phyloP scores from a whole-genome alignment of 2,329 filamentous ascomycete species.

The Hypomyces rosellus region DNA sequence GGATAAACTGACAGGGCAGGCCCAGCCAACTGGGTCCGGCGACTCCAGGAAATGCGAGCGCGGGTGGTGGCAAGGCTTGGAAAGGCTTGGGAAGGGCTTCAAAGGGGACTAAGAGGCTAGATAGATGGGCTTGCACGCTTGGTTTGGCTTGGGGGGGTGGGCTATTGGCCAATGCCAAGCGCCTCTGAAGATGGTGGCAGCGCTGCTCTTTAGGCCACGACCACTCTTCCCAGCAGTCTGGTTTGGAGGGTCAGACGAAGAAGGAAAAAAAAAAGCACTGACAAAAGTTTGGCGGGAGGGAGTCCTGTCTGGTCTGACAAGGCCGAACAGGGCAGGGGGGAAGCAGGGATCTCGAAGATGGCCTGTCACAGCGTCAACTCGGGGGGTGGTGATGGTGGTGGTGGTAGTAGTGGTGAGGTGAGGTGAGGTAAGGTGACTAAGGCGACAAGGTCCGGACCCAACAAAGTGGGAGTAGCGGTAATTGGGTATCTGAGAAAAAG shows the following conservation, averaged over 20 bases:
- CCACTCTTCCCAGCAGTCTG: slow-evolving; percentile 7
- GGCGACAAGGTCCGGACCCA: neutral
- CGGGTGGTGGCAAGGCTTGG: neutral
- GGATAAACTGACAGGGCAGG: neutral
- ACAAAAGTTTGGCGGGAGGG: slow-evolving; percentile 1
- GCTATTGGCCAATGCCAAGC: neutral
- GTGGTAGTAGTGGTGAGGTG: too few species aligned
- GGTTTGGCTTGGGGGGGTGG: too few species aligned
- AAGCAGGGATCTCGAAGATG: neutral
- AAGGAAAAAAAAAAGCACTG: neutral
- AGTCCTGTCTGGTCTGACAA: slow-evolving; percentile 1
- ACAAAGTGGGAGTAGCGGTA: too few species aligned
- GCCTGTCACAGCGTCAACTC: too few species aligned
- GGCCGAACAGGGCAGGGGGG: neutral
- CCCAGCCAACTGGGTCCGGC: neutral
- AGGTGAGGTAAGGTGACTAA: neutral
- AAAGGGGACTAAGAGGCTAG: too few species aligned
- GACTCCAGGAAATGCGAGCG: neutral
- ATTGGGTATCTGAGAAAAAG: neutral
- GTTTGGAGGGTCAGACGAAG: slow-evolving; percentile 11
- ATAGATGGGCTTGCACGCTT: too few species aligned
- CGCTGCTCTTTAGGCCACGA: neutral
- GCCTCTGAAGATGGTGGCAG: too few species aligned
- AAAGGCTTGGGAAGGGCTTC: neutral
- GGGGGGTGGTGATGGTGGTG: too few species aligned